These are phyloP conservation scores for Diaporthe batatas DNA, from an alignment of 2,329 filamentous ascomycete genomes.

Conservation along the genomic window DNA sequence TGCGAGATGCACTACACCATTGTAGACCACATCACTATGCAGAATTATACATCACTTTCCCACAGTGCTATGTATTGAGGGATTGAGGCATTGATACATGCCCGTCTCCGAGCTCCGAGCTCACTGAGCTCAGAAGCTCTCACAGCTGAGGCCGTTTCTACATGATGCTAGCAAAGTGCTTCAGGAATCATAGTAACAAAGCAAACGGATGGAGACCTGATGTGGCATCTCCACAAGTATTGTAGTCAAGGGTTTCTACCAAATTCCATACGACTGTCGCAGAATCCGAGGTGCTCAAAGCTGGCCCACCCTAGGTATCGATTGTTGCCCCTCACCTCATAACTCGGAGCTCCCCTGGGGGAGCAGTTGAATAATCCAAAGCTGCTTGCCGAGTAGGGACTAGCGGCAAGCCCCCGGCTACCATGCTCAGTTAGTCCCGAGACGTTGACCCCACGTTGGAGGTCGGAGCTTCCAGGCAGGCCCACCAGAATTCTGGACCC, in stretches of 20 bases:
- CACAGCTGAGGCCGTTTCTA: not conserved
- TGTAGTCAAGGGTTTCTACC: not conserved
- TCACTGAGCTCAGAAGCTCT: not conserved
- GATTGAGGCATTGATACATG: not conserved
- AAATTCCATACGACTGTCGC: not conserved
- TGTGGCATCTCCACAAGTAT: too few relatives aligned
- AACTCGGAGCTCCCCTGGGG: constrained; percentile 2
- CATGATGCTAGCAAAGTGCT: not conserved
- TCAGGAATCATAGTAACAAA: not conserved
- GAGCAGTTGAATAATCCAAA: not conserved
- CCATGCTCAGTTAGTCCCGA: constrained; percentile 34
- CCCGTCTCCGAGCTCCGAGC: too few relatives aligned
- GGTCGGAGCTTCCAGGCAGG: constrained; percentile 34
- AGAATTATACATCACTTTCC: not conserved
- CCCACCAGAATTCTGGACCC: constrained; percentile 38
- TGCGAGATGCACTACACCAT: not conserved
- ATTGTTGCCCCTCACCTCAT: constrained; percentile 24
- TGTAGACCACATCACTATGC: not conserved
- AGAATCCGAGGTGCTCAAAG: not conserved
- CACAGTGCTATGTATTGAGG: not conserved
- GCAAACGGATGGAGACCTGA: not conserved
- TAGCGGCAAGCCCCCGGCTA: constrained; percentile 27
- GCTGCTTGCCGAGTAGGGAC: constrained; percentile 15
- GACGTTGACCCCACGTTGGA: constrained; percentile 33
- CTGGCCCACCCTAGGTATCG: not conserved